These are phyloP conservation scores for Podila minutissima DNA, from an alignment of 192 early-diverging fungal genomes.

Conservation along the genomic window DNA sequence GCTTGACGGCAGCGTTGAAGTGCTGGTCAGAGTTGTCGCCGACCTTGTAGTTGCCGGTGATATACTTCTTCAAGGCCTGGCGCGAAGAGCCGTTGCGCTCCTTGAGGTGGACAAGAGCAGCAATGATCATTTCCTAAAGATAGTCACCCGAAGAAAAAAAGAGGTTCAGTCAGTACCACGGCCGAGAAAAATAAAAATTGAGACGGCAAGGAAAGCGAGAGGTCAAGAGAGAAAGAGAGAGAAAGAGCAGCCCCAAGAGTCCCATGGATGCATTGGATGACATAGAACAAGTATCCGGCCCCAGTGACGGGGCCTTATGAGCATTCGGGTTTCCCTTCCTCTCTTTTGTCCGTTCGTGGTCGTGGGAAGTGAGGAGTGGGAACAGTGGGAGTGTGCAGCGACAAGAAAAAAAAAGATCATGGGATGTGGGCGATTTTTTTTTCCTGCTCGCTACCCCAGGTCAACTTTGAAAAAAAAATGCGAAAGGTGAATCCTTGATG, in stretches of 20 bases:
- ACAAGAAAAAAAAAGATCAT: neutral
- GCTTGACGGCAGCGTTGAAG: slow-evolving; percentile 73
- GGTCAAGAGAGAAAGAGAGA: no score
- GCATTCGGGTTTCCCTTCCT: neutral
- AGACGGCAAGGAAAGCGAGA: neutral
- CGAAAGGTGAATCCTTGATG: neutral
- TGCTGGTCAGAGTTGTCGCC: slow-evolving; percentile 61
- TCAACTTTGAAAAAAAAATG: slow-evolving; percentile 2
- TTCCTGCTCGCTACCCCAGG: slow-evolving; percentile 2
- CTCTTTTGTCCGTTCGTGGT: neutral
- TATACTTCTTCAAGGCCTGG: slow-evolving; percentile 84
- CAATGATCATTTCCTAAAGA: slow-evolving; percentile 51
- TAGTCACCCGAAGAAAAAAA: neutral
- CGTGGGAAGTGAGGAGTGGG: slow-evolving; percentile 4
- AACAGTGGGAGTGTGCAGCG: neutral
- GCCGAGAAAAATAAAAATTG: neutral
- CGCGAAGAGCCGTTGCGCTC: slow-evolving; percentile 79
- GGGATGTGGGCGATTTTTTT: slow-evolving; percentile 2
- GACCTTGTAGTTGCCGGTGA: slow-evolving; percentile 78
- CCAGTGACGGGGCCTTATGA: neutral
- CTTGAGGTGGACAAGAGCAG: slow-evolving; percentile 67
- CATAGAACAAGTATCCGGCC: neutral
- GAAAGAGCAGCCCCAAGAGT: no score
- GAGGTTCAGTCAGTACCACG: neutral
- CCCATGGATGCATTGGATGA: no score